Evolutionary conservation across 176 grass and related monocot genomes (phyloP).

Genomic region (Hyparrhenia diplandra): DNA sequence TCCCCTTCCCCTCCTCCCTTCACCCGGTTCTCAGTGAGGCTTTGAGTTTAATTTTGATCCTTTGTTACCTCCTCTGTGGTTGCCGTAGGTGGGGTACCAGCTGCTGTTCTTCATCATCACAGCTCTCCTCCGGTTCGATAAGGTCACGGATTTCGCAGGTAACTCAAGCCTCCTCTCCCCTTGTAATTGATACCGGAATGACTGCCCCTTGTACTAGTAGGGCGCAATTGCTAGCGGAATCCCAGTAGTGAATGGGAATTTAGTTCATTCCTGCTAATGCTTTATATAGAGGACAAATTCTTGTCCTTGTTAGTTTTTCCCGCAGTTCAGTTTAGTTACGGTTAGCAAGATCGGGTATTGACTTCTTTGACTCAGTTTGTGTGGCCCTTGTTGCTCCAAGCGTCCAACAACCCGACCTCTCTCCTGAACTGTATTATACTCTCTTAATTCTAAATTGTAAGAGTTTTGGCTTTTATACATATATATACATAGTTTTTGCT

Average conservation of each 20-base stretch:
- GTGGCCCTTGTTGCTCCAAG: neutral
- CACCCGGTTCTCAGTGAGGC: too few relatives aligned
- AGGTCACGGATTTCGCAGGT: constrained; percentile 98
- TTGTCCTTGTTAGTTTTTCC: neutral
- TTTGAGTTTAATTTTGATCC: neutral
- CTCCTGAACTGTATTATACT: neutral
- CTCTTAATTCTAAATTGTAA: neutral
- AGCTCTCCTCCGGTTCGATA: constrained; percentile 83
- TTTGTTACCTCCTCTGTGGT: neutral
- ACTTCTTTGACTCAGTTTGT: neutral
- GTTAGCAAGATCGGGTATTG: neutral
- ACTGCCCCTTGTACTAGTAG: neutral
- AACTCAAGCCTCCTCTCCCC: neutral
- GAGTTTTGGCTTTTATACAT: neutral
- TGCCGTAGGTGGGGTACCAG: constrained; percentile 77
- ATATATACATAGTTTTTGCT: neutral
- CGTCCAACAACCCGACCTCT: neutral
- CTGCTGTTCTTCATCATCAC: constrained; percentile 91
- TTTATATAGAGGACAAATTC: neutral
- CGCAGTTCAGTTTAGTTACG: neutral
- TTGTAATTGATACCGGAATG: neutral
- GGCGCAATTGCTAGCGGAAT: too few relatives aligned
- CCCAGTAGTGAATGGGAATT: neutral
- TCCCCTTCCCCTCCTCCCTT: neutral
- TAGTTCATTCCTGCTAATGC: neutral